phyloP scores from a whole-genome alignment of 2,329 filamentous ascomycete genomes.

The Aureobasidium namibiae region DNA sequence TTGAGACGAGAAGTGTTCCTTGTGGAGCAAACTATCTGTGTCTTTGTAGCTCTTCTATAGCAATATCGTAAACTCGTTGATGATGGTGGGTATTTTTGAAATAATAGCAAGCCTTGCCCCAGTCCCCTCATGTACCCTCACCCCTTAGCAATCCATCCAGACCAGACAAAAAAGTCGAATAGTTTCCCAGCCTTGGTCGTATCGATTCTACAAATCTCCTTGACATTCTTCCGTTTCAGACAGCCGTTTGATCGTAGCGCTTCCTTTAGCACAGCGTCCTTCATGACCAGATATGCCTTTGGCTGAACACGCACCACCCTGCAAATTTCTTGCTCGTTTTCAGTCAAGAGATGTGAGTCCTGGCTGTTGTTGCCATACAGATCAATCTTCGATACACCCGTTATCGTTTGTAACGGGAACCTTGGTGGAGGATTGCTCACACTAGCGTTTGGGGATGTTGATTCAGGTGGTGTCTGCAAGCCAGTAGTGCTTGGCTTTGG shows the following conservation, averaged over 20 bases:
- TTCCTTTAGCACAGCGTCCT: slow-evolving; percentile 85
- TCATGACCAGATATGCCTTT: slow-evolving; percentile 91
- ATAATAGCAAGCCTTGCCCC: not conserved
- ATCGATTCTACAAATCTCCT: slow-evolving; percentile 77
- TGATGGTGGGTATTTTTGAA: not conserved
- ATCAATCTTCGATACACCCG: slow-evolving; percentile 53
- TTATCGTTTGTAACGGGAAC: slow-evolving; percentile 24
- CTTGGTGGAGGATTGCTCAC: slow-evolving; percentile 20
- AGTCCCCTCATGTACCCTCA: slow-evolving; percentile 30
- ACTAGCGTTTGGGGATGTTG: slow-evolving; percentile 14
- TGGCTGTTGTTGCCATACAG: slow-evolving; percentile 68
- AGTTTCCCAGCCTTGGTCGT: slow-evolving; percentile 75
- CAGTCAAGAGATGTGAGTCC: slow-evolving; percentile 76
- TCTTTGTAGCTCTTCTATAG: not conserved
- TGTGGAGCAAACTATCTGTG: not conserved
- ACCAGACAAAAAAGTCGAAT: slow-evolving; percentile 91
- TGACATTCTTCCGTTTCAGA: slow-evolving; percentile 89
- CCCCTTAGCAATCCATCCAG: slow-evolving; percentile 84
- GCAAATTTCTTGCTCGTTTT: slow-evolving; percentile 80
- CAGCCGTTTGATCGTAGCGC: slow-evolving; percentile 80
- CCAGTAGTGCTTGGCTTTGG: slow-evolving; percentile 44
- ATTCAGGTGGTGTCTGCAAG: slow-evolving; percentile 32
- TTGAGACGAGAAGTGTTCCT: too few species aligned
- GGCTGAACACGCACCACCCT: slow-evolving; percentile 76
- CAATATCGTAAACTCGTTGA: slow-evolving; percentile 8